Evolutionary conservation across 495 filamentous ascomycete species (phyloP).

Genomic region (Hamigera avellanea): DNA sequence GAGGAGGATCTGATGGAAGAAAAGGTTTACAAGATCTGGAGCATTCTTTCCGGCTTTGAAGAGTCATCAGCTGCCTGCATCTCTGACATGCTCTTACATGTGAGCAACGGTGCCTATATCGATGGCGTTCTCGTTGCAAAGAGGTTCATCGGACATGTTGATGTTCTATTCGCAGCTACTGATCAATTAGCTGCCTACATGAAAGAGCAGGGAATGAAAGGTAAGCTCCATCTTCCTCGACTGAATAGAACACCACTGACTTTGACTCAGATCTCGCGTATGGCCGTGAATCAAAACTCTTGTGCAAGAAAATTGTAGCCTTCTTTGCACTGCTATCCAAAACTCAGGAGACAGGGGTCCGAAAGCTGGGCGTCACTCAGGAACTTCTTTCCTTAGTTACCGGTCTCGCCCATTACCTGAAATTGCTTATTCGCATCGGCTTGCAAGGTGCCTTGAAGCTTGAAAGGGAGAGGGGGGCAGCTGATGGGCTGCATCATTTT

Average conservation of each 20-base stretch:
- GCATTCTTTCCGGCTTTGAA: slow-evolving; percentile 90
- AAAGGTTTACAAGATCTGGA: slow-evolving; percentile 98
- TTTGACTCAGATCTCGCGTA: slow-evolving; percentile 62
- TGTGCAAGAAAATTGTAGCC: slow-evolving; percentile 98
- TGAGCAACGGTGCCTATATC: slow-evolving; percentile 94
- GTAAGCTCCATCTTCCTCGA: slow-evolving; percentile 32
- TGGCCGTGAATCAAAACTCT: slow-evolving; percentile 85
- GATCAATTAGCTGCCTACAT: slow-evolving; percentile 72
- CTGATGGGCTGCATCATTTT: slow-evolving; percentile 68
- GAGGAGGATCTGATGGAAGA: slow-evolving; percentile 94
- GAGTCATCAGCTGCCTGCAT: slow-evolving; percentile 97
- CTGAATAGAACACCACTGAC: slow-evolving; percentile 12
- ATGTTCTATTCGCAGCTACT: slow-evolving; percentile 80
- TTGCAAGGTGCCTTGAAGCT: slow-evolving; percentile 86
- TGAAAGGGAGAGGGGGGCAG: slow-evolving; percentile 66
- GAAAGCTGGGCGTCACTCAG: slow-evolving; percentile 90
- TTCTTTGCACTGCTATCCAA: slow-evolving; percentile 93
- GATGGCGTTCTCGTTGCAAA: slow-evolving; percentile 95
- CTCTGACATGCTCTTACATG: slow-evolving; percentile 97
- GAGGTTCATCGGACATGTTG: slow-evolving; percentile 91
- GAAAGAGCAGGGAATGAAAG: slow-evolving; percentile 57
- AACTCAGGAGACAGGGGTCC: slow-evolving; percentile 77
- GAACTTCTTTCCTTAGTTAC: slow-evolving; percentile 92
- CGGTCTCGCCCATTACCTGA: slow-evolving; percentile 94
- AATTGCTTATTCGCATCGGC: slow-evolving; percentile 93